phyloP scores from a whole-genome alignment of 2,329 filamentous ascomycete species.

The Nakataea oryzae region DNA sequence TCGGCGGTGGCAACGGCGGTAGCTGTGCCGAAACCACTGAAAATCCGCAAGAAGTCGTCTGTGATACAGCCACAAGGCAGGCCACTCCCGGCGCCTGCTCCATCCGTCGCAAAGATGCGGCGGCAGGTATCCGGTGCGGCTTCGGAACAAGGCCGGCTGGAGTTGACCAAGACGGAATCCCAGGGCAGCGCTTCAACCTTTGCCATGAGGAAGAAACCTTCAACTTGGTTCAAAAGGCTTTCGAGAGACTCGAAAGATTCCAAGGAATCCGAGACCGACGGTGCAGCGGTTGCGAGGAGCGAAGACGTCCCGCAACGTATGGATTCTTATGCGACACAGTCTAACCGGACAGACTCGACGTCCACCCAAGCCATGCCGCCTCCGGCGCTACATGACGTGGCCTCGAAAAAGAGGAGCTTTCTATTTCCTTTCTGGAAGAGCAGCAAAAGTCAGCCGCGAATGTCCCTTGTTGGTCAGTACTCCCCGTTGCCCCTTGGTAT shows the following conservation, averaged over 20 bases:
- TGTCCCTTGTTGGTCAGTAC: slow-evolving; percentile 33
- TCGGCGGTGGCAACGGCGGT: slow-evolving; percentile 17
- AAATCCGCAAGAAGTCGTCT: slow-evolving; percentile 27
- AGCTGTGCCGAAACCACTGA: slow-evolving; percentile 25
- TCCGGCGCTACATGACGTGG: not conserved
- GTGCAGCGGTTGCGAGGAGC: not conserved
- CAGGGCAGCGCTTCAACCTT: slow-evolving; percentile 1
- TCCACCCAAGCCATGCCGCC: not conserved
- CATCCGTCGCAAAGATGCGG: not conserved
- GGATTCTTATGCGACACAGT: not conserved
- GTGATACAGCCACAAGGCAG: not conserved
- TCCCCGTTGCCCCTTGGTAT: not conserved
- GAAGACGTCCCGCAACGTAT: not conserved
- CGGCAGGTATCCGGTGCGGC: not conserved
- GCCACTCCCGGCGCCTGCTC: not conserved
- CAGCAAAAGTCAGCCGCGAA: slow-evolving; percentile 26
- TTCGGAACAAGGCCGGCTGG: not conserved
- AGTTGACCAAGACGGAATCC: not conserved
- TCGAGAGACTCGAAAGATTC: slow-evolving; percentile 2
- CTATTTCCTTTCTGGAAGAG: slow-evolving; percentile 45
- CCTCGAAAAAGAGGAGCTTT: slow-evolving; percentile 38
- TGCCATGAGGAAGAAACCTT: slow-evolving; percentile 1
- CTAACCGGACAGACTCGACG: slow-evolving; percentile 1
- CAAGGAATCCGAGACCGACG: not conserved
- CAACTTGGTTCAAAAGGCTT: slow-evolving; percentile 2